phyloP scores from a whole-genome alignment of 1,139 yeast species.

The Sugiyamaella castrensis region DNA sequence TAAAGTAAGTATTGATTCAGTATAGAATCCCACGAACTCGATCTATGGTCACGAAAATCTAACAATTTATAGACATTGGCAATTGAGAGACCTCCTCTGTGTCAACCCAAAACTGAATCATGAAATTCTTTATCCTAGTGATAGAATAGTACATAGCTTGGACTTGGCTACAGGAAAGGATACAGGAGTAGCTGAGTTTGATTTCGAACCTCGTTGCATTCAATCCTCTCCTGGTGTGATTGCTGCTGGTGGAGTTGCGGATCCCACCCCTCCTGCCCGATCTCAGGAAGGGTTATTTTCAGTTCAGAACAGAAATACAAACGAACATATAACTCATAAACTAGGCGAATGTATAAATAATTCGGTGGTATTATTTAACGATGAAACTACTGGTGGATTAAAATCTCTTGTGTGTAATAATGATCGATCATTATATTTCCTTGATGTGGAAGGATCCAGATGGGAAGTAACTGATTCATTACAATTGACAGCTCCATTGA shows the following conservation, averaged over 20 bases:
- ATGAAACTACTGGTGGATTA: slow-evolving; percentile 38
- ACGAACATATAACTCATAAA: slow-evolving; percentile 49
- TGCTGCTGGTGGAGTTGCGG: slow-evolving; percentile 68
- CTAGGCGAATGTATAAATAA: slow-evolving; percentile 83
- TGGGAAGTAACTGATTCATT: slow-evolving; percentile 42
- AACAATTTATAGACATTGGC: slow-evolving; percentile 61
- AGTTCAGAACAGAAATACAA: slow-evolving; percentile 50
- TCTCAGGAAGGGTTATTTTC: slow-evolving; percentile 55
- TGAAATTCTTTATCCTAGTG: slow-evolving; percentile 50
- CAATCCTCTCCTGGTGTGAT: slow-evolving; percentile 56
- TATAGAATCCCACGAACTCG: no score
- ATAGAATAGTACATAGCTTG: slow-evolving; percentile 45
- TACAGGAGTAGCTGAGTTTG: slow-evolving; percentile 46
- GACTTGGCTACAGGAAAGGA: slow-evolving; percentile 41
- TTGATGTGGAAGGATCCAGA: slow-evolving; percentile 54
- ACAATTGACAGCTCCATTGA: slow-evolving; percentile 51
- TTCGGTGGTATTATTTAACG: slow-evolving; percentile 59
- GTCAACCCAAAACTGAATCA: slow-evolving; percentile 36
- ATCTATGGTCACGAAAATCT: background rate
- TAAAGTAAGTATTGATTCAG: slow-evolving; percentile 31
- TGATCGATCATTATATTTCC: slow-evolving; percentile 65
- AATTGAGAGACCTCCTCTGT: slow-evolving; percentile 71
- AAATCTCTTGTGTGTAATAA: slow-evolving; percentile 75
- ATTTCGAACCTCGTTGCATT: slow-evolving; percentile 67
- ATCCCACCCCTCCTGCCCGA: slow-evolving; percentile 26